These are phyloP conservation scores for Kwoniella newhampshirensis DNA, from an alignment of 768 basidiomycete genomes.

Conservation along the genomic window DNA sequence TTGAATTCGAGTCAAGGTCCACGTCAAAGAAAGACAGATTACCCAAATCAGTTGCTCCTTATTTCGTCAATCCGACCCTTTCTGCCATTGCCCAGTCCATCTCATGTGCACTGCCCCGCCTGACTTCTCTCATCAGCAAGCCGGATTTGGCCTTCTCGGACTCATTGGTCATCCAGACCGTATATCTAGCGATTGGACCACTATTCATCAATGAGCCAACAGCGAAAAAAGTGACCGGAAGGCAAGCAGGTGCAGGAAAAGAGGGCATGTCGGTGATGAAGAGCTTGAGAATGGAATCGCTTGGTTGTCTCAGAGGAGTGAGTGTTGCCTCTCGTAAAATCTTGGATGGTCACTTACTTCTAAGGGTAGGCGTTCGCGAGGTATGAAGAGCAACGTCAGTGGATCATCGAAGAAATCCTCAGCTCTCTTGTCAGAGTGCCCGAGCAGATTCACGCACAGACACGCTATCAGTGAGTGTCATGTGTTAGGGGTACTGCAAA, in stretches of 20 bases:
- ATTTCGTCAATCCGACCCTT: slow-evolving; percentile 33
- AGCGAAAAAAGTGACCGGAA: slow-evolving; percentile 60
- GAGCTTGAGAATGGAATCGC: slow-evolving; percentile 73
- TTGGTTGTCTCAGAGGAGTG: slow-evolving; percentile 81
- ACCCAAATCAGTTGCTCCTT: slow-evolving; percentile 8
- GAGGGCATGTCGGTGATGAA: slow-evolving; percentile 76
- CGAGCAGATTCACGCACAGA: slow-evolving; percentile 83
- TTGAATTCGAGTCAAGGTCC: slow-evolving; percentile 15
- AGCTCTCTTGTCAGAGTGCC: slow-evolving; percentile 84
- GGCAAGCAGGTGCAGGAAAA: slow-evolving; percentile 59
- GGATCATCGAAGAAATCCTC: slow-evolving; percentile 98
- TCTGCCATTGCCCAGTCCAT: slow-evolving; percentile 65
- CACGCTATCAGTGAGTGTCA: slow-evolving; percentile 73
- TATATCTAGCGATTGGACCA: slow-evolving; percentile 90
- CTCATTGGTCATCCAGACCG: slow-evolving; percentile 81
- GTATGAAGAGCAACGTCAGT: slow-evolving; percentile 77
- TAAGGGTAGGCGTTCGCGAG: slow-evolving; percentile 76
- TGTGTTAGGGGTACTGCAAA: neutral
- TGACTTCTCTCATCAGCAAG: slow-evolving; percentile 71
- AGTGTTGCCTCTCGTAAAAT: too few relatives aligned
- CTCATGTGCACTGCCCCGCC: slow-evolving; percentile 68
- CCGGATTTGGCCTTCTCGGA: slow-evolving; percentile 78
- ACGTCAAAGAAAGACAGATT: slow-evolving; percentile 19
- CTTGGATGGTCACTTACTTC: slow-evolving; percentile 6
- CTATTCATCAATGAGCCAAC: slow-evolving; percentile 81